Percentiles rank a stretch among this genome's conserved stretches.
phyloP scores from a whole-genome alignment of 176 grass and related monocot species.

The Raddia guianensis region DNA sequence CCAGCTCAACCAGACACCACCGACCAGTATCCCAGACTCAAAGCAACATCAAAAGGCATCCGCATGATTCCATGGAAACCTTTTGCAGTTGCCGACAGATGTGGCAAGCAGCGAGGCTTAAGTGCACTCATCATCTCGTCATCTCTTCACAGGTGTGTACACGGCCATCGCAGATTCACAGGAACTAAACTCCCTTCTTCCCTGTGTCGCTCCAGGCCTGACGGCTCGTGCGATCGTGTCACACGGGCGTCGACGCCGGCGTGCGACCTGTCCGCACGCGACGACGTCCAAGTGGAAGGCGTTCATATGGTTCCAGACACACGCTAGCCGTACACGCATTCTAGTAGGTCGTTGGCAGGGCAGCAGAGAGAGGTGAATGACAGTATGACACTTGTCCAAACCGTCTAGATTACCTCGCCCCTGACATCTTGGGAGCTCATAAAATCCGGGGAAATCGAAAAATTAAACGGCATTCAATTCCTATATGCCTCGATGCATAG shows the following conservation, averaged over 20 bases:
- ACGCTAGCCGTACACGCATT: constrained; percentile 18
- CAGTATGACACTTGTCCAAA: constrained; percentile 38
- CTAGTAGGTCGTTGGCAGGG: constrained; percentile 28
- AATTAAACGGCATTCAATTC: too few relatives aligned
- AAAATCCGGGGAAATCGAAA: too few relatives aligned
- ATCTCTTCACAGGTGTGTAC: constrained; percentile 14
- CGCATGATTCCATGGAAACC: background rate
- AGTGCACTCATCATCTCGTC: background rate
- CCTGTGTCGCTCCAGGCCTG: background rate
- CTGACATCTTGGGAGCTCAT: background rate
- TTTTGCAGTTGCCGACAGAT: constrained; percentile 8
- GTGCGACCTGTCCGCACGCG: background rate
- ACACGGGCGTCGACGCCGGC: constrained; percentile 7
- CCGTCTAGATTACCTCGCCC: constrained; percentile 14
- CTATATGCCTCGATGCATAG: too few relatives aligned
- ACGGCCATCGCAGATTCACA: background rate
- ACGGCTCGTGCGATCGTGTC: background rate
- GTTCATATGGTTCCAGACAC: background rate
- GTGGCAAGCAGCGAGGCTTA: constrained; percentile 20
- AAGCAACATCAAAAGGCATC: constrained; percentile 43
- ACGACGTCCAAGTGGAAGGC: constrained; percentile 35
- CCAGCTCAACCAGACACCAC: constrained; percentile 17
- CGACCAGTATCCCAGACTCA: constrained; percentile 22
- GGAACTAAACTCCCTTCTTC: background rate
- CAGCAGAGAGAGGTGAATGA: background rate